Evolutionary conservation across 352 stramenopile genomes (phyloP), one percentile per base, ranked within the genome.

Genomic region (Globisporangium barbulae): DNA sequence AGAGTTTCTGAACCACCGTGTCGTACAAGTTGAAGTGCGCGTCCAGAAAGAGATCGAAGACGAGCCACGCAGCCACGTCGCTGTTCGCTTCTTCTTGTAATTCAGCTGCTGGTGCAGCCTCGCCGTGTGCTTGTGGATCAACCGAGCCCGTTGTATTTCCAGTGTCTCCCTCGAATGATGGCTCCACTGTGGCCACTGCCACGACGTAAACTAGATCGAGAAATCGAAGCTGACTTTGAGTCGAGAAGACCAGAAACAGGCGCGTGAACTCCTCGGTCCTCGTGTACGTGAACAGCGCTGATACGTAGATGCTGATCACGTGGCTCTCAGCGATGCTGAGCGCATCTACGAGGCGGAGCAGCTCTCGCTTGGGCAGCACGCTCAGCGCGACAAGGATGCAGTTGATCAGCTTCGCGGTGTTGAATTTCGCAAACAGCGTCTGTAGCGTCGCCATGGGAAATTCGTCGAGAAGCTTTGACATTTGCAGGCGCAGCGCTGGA

Each of bases 31-130:
- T 65, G 22, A 87, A 61, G n/a, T 65, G 63, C 12, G 69, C 68
- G 21, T 78, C 68, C 2, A 89, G 60, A 35, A 91, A 73, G 9
- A 91, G 65, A n/a, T 76, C 72, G 22, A 89, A 73, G 1, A 89
- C 61, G 35, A 76, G 33, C 53, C 53, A 67, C 3, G 44, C 33
- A 1, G 33, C 2, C 5, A 19, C 19, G 37, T 44, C 44, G 12
- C 53, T 47, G 5, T n/a, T 17, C 8, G 6, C 17, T 3, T 12
- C 19, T 30, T 42, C 19, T 10, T 53, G 6, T 15, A 17, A n/a
- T 13, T 3, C 64, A 30, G 47, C 37, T 1, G 52, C 37, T 21
- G 41, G 21, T 12, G 22, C 5, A 17, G 5, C 33, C 2, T 1
- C 10, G 2, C 0, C 6, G 9, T 33, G 9, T 15, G 1, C 4